Base-by-base conservation (phyloP, 2,329 filamentous ascomycete species). In the Nemania bipapillata region DNA sequence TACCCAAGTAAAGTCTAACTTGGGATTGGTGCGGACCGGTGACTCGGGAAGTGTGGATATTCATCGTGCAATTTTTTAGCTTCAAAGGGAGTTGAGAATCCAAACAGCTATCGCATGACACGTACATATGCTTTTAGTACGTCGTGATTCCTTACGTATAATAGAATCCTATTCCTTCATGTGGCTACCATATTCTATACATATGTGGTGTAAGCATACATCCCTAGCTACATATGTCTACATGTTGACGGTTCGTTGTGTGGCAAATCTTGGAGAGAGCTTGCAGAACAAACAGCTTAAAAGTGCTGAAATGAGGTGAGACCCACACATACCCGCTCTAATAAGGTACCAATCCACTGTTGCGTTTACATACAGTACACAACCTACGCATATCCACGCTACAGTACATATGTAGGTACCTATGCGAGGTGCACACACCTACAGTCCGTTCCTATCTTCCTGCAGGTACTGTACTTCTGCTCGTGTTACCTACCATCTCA, bases 41-140 rank as follows among this genome's bases (percentile, higher is more conserved):
- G n/a, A 53, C 35, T 61, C 66, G 69, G 69, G 69, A 70, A 69
- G 66, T 35, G 58, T 65, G 66, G 63, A 24, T 26, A 35, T n/a
- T 50, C 8, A 50, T 45, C n/a, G 20, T 17, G 15, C 2, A 4
- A n/a, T 45, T 15, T 45, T 45, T 45, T 45, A 17, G n/a, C 40
- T 20, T n/a, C 17, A 20, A 20, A 45, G 20, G n/a, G 5, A 45
- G 40, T 45, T 45, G 2, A 8, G 40, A 45, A 45, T 45, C 40
- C 40, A 20, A n/a, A 50, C 45, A 57, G 52, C 20, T 57, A 30
- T 26, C 42, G 49, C 35, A 52, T 57, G 55, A 45, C 40, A 52
- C 52, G 24, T 30, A 35, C 50, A n/a, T n/a, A n/a, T n/a, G 28
- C 40, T 37, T 17, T 12, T 40, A 32, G 37, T 50, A 37, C 22